Evolutionary conservation across 2,329 filamentous ascomycete species (phyloP).

Genomic region (Tolypocladium tropicale): DNA sequence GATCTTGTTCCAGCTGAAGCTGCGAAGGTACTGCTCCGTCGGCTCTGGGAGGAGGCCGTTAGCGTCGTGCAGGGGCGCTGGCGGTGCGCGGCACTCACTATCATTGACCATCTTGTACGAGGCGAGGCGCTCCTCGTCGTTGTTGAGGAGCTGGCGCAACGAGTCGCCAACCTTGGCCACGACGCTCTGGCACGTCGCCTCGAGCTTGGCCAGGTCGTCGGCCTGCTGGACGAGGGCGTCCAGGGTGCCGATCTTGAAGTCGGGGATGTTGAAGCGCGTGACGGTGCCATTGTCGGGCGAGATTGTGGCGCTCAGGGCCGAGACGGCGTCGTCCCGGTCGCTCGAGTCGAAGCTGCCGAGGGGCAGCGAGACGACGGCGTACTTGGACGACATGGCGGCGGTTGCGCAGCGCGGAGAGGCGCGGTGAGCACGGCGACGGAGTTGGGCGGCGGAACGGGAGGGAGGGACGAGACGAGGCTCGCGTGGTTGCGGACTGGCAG

Average conservation of each 20-base stretch:
- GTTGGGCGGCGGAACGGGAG: background rate
- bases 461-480: background rate
- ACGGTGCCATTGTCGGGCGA: conserved; percentile 66
- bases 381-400: conserved; percentile 46
- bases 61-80: conserved; percentile 7
- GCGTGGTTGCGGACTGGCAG: background rate
- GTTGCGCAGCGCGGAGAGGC: background rate
- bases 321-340: conserved; percentile 72
- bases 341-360: conserved; percentile 74
- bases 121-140: conserved; percentile 70
- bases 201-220: conserved; percentile 86
- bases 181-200: conserved; percentile 66
- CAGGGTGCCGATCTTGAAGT: conserved; percentile 96
- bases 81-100: conserved; percentile 45
- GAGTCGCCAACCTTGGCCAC: conserved; percentile 85
- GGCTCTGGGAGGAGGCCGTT: conserved; percentile 52
- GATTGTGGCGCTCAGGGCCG: conserved; percentile 62
- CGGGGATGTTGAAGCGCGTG: conserved; percentile 70
- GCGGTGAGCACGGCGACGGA: conserved; percentile 1
- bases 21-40: conserved; percentile 84
- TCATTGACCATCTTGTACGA: conserved; percentile 92
- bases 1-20: conserved; percentile 94
- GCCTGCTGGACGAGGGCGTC: conserved; percentile 94
- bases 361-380: conserved; percentile 84
- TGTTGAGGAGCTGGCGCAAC: conserved; percentile 70